Percentiles rank a stretch among this genome's conserved stretches.
Conservation (phyloP, 495 filamentous ascomycete species). For the Talaromyces stipitatus region DNA sequence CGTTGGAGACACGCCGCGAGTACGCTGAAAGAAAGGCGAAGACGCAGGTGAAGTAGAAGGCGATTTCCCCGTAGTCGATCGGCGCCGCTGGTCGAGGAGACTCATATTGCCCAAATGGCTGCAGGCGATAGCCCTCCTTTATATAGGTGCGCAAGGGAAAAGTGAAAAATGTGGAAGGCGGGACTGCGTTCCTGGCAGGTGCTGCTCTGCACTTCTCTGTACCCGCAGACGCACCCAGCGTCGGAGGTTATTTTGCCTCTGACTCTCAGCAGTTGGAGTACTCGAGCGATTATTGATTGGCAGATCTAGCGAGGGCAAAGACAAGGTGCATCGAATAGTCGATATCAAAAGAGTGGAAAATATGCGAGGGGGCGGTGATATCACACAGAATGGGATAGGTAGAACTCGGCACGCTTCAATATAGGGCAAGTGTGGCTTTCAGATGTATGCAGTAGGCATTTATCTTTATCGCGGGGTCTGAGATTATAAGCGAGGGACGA, state of each 20-base stretch:
- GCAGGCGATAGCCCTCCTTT: background rate
- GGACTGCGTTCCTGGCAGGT: constrained; percentile 1
- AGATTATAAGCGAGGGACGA: background rate
- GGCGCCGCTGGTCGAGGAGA: constrained; percentile 1
- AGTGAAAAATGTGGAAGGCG: background rate
- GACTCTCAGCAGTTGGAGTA: background rate
- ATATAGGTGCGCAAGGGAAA: background rate
- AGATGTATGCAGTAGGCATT: background rate
- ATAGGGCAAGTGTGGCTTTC: too few species aligned
- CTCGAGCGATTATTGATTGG: constrained; percentile 3
- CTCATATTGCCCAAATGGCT: background rate
- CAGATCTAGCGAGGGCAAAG: background rate
- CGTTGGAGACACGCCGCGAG: constrained; percentile 5
- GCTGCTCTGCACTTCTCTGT: background rate
- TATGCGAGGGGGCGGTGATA: constrained; percentile 2
- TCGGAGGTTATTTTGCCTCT: constrained; percentile 1
- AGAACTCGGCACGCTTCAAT: background rate
- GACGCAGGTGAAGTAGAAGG: constrained; percentile 1
- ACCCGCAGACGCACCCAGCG: background rate
- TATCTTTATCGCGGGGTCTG: background rate
- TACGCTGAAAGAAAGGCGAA: constrained; percentile 1
- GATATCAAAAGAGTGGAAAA: background rate
- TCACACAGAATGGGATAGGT: background rate
- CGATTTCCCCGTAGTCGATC: background rate
- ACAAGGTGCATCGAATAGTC: background rate